phyloP scores from a whole-genome alignment of 805 yeast genomes.

The Starmera amethionina region DNA sequence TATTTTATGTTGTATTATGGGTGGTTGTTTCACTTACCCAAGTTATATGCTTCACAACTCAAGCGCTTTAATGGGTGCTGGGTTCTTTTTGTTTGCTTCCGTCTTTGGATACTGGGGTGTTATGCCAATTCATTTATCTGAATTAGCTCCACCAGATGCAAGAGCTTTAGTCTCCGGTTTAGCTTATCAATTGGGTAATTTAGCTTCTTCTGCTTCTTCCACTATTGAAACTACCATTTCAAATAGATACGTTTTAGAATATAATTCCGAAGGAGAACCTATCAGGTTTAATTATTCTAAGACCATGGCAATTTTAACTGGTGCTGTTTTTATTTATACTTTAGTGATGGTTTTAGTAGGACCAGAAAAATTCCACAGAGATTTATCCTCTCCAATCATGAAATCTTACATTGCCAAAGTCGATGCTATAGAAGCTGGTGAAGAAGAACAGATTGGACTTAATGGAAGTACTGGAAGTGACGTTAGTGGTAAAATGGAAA shows the following conservation, averaged over 20 bases:
- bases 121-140: slow-evolving; percentile 55
- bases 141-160: slow-evolving; percentile 56
- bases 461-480: too few relatives aligned
- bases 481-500: too few relatives aligned
- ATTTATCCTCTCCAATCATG: slow-evolving; percentile 22
- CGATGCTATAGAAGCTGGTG: slow-evolving; percentile 3
- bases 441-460: slow-evolving; percentile 4
- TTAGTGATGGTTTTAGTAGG: slow-evolving; percentile 41
- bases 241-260: slow-evolving; percentile 41
- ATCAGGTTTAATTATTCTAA: slow-evolving; percentile 42
- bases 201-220: slow-evolving; percentile 61
- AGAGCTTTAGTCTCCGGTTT: slow-evolving; percentile 54
- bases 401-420: slow-evolving; percentile 20
- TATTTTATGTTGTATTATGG: slow-evolving; percentile 38
- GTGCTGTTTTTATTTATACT: slow-evolving; percentile 49
- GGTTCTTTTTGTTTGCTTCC: slow-evolving; percentile 55
- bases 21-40: slow-evolving; percentile 57
- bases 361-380: slow-evolving; percentile 41
- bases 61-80: slow-evolving; percentile 41
- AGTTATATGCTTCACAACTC: slow-evolving; percentile 33
- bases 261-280: slow-evolving; percentile 20
- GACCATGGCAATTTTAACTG: slow-evolving; percentile 64
- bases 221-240: slow-evolving; percentile 65
- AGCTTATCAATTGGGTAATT: slow-evolving; percentile 63
- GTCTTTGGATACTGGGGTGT: slow-evolving; percentile 74